These are phyloP conservation scores for Corymbia calophylla DNA, from an alignment of 441 rosid species.

Conservation along the genomic window DNA sequence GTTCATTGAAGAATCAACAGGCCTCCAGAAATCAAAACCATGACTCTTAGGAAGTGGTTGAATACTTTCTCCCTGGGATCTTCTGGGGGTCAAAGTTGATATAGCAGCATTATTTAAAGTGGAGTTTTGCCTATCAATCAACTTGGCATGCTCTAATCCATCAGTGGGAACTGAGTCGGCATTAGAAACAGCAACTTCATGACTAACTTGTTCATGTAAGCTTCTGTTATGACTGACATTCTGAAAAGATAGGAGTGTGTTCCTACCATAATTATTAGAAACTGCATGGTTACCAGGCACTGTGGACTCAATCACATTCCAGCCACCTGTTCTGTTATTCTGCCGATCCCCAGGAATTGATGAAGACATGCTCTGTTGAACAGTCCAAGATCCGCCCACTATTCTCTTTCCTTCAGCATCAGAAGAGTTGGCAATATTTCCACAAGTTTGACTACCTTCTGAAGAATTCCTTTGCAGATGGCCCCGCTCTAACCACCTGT, in stretches of 20 bases:
- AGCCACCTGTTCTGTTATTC: not conserved
- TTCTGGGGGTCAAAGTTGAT: not conserved
- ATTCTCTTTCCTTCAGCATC: not conserved
- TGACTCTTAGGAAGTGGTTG: constrained; percentile 6
- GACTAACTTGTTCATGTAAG: not conserved
- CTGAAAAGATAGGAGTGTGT: not conserved
- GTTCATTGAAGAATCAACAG: constrained; percentile 1
- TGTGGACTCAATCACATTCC: not conserved
- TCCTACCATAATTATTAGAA: not conserved
- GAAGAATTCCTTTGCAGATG: constrained; percentile 22
- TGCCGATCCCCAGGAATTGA: not conserved
- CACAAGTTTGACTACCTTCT: constrained; percentile 14
- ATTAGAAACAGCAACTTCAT: not conserved
- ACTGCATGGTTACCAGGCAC: not conserved
- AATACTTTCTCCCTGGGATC: constrained; percentile 2
- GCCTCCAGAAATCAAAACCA: constrained; percentile 9
- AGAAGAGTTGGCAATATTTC: not conserved
- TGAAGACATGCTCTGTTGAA: not conserved
- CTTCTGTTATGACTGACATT: not conserved
- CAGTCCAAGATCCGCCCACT: not conserved
- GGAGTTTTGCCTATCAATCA: not conserved
- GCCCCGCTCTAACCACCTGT: constrained; percentile 32
- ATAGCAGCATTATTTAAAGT: not conserved
- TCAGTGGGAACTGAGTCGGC: not conserved
- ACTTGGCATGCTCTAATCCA: not conserved